Evolutionary conservation across 2,329 filamentous ascomycete genomes (phyloP), one percentile per base, ranked within the genome.

Genomic region (Lachnellula subtilissima): DNA sequence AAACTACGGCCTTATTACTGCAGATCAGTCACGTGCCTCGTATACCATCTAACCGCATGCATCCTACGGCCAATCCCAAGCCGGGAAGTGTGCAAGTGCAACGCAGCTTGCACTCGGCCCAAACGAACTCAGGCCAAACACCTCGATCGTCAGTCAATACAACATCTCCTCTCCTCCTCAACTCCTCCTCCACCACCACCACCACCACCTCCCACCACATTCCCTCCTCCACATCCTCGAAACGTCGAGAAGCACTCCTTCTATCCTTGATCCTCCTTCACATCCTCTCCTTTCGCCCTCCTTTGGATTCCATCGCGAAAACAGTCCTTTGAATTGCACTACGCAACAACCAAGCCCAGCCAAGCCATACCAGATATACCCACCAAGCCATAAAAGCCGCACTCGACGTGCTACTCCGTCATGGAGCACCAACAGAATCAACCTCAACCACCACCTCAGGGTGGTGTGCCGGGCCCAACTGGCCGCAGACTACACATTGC

Each of bases 401-500:
- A 77, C 73, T 71, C 66, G 70, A 77, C 73, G 75, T 76, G 74
- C 75, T 73, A 62, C 66, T 72, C 72, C 75, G 71, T 70, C 72
- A 76, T 69, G 66, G 67, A 70, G 61, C 63, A 74, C 73, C 74
- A 77, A 72, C 84, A 85, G 72, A 80, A 86, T 74, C 81, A 82
- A 67, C 73, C 70, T 59, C 73, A 73, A 63, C 68, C 70, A 60
- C 73, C 73, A 63, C 68, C 74, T 59, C 71, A 76, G 67, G 79
- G 79, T 70, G 82, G 82, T 69, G 81, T 85, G 58, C 78, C 78
- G 72, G 91, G 91, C 67, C 89, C 90, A 69, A 77, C 87, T 72
- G 91, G 91, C 71, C 91, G 93, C 72, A 88, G 92, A 73, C 84
- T 97, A 73, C 92, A 97, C 78, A 97, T 97, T 76, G 93, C 93